A percentile compares a stretch with the other conserved stretches of the same genome.
Evolutionary conservation across 1,284 basidiomycete genomes (phyloP).

Genomic region (Kwoniella shivajii): DNA sequence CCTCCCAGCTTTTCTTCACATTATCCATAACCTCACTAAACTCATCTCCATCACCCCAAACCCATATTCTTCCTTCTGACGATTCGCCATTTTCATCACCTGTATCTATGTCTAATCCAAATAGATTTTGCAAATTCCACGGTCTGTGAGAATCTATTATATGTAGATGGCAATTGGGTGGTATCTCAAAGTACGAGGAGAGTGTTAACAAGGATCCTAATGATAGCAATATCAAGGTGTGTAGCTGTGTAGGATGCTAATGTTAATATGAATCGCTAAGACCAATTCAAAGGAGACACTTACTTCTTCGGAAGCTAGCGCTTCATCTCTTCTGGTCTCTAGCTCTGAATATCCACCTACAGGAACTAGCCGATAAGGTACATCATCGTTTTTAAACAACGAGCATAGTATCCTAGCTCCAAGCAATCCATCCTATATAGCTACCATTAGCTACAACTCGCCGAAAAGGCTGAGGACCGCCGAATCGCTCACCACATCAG

Average conservation of each 20-base stretch:
- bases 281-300: constrained; percentile 31
- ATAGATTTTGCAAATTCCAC: constrained; percentile 85
- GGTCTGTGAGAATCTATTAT: constrained; percentile 94
- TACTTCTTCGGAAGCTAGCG: constrained; percentile 71
- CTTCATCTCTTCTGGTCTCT: constrained; percentile 66
- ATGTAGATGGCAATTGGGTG: constrained; percentile 67
- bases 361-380: constrained; percentile 88
- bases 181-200: constrained; percentile 58
- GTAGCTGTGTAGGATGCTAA: constrained; percentile 62
- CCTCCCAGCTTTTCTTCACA: constrained; percentile 59
- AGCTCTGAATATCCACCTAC: constrained; percentile 82
- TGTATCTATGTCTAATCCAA: constrained; percentile 61
- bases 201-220: constrained; percentile 89
- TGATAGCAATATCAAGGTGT: constrained; percentile 88
- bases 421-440: constrained; percentile 44
- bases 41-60: constrained; percentile 88
- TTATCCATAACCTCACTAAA: constrained; percentile 41
- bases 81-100: constrained; percentile 59
- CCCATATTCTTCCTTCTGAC: constrained; percentile 61
- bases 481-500: constrained; percentile 44
- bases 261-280: background rate
- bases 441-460: constrained; percentile 5
- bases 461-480: background rate
- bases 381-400: constrained; percentile 89
- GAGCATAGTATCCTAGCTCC: constrained; percentile 74